These are phyloP conservation scores for Prunus fruticosa DNA, from an alignment of 306 rosid species.

Conservation along the genomic window DNA sequence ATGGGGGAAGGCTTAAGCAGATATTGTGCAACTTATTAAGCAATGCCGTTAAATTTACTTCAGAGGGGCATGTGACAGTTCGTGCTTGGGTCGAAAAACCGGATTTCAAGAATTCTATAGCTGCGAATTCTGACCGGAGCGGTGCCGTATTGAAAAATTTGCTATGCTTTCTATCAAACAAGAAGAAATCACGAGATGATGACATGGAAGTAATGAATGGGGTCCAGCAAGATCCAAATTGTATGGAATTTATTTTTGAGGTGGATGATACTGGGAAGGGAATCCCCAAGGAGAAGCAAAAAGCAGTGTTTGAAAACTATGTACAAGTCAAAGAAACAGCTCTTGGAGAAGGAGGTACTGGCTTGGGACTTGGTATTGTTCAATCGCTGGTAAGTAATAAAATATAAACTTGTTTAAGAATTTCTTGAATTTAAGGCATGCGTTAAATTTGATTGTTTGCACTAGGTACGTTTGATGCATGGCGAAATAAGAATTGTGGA, in stretches of 20 bases:
- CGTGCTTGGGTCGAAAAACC: constrained; percentile 62
- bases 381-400: too few relatives aligned
- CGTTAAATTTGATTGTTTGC: neutral
- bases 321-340: constrained; percentile 71
- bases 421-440: too few relatives aligned
- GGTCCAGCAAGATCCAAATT: constrained; percentile 28
- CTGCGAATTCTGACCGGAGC: constrained; percentile 17
- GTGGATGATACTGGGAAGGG: constrained; percentile 91
- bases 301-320: constrained; percentile 63
- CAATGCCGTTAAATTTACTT: constrained; percentile 79
- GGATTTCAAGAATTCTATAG: constrained; percentile 36
- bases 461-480: constrained; percentile 71
- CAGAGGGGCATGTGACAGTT: constrained; percentile 58
- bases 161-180: constrained; percentile 28
- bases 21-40: constrained; percentile 62
- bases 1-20: constrained; percentile 74
- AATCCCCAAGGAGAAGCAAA: constrained; percentile 69
- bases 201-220: constrained; percentile 27
- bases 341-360: constrained; percentile 68
- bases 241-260: constrained; percentile 64
- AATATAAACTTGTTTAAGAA: too few relatives aligned
- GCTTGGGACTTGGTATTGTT: constrained; percentile 93
- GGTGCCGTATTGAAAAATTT: constrained; percentile 16
- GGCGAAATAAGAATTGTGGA: constrained; percentile 74
- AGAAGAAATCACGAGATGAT: constrained; percentile 29